These are phyloP conservation scores for Plasmodium gallinaceum DNA, from an alignment of 169 alveolate species.

Conservation along the genomic window DNA sequence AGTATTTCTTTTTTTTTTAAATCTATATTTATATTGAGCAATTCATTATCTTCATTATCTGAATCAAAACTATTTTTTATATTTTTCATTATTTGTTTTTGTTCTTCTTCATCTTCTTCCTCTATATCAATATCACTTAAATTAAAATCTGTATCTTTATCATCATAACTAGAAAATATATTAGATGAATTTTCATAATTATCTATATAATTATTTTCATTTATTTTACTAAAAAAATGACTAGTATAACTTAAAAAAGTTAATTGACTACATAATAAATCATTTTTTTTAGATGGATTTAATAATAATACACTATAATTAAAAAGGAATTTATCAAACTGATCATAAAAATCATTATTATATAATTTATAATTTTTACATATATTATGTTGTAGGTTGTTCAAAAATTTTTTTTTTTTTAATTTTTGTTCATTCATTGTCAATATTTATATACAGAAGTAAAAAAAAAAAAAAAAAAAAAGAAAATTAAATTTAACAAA, in stretches of 20 bases:
- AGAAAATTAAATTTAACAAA: not conserved
- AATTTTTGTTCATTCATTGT: slow-evolving; percentile 41
- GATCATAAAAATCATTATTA: slow-evolving; percentile 37
- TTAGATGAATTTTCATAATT: not conserved
- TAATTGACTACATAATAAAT: slow-evolving; percentile 44
- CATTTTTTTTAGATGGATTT: slow-evolving; percentile 48
- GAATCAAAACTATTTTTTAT: not conserved
- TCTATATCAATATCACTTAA: not conserved
- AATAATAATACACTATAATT: slow-evolving; percentile 53
- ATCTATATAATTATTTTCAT: not conserved
- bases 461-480: not conserved
- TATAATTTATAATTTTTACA: slow-evolving; percentile 27
- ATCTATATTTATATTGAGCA: slow-evolving; percentile 3
- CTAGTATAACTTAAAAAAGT: slow-evolving; percentile 35
- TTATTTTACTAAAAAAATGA: slow-evolving; percentile 10
- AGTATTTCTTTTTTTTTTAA: slow-evolving; percentile 40
- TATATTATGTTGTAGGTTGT: slow-evolving; percentile 36
- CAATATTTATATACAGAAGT: not conserved
- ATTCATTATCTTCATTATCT: not conserved
- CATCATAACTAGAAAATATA: not conserved
- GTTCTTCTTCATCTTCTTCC: not conserved
- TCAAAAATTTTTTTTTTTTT: slow-evolving; percentile 24
- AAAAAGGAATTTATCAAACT: slow-evolving; percentile 53
- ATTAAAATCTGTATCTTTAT: not conserved
- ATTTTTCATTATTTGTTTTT: not conserved